Evolutionary conservation across 2,329 filamentous ascomycete genomes (phyloP), one percentile per base, ranked within the genome.

Genomic region (Claviceps purpurea): DNA sequence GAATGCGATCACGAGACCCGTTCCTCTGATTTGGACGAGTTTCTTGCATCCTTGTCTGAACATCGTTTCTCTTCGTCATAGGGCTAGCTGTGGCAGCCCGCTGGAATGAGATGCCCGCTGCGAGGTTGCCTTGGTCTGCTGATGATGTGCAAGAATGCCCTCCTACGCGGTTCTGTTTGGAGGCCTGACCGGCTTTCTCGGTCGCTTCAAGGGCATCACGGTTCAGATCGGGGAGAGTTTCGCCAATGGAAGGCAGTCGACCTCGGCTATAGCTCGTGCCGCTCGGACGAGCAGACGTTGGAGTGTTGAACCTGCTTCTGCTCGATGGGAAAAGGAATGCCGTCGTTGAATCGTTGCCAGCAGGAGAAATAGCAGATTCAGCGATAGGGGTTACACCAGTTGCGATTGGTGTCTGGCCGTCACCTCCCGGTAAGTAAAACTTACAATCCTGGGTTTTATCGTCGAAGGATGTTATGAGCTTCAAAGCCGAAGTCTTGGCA

Each of bases 391-490:
- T 97, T 0, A 87, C 78, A n/a, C 85, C 88, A 1, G 82, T 83
- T 10, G 86, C 86, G 57, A 89, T 85, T 0, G 89, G 89, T 0
- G 89, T 95, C 58, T 73, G 73, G 8, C 78, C 78, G 39, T 74
- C 77, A 49, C 82, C 79, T 5, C 66, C 70, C 41, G 71, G 65
- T 0, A 73, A 70, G 58, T 83, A 80, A 68, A 87, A 82, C 66
- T 80, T 82, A 50, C 82, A 79, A 56, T 84, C 82, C 22, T 73
- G 71, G 4, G 70, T 70, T 46, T 74, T 73, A 47, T 82, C 79
- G 7, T 82, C 85, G 61, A 98, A 97, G 0, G 86, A 84, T 0
- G 93, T 97, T 60, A 97, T 94, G 2, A 97, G 78, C 65, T 94
- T 95, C 55, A 97, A 73, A 0, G 91, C 82, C 10, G 89, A 87